These are phyloP conservation scores for Amaranthus hypochondriacus DNA, from an alignment of 148 eudicot species.

Conservation along the genomic window DNA sequence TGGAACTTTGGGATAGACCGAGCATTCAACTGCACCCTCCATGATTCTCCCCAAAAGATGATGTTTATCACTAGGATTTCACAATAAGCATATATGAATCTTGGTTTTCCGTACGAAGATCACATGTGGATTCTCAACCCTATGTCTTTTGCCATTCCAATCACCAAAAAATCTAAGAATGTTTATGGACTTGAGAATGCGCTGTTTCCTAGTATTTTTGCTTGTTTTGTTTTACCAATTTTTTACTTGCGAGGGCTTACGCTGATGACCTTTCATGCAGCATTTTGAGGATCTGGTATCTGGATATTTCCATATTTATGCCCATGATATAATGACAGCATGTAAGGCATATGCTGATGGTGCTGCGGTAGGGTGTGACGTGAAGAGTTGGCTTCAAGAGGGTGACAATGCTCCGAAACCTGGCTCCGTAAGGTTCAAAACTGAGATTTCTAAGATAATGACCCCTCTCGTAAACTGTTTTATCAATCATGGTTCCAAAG, in stretches of 20 bases:
- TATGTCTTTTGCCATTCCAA: too few relatives aligned
- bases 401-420: slow-evolving; percentile 21
- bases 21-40: too few relatives aligned
- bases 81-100: too few relatives aligned
- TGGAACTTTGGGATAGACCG: too few relatives aligned
- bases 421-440: slow-evolving; percentile 35
- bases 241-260: neutral
- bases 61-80: too few relatives aligned
- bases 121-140: too few relatives aligned
- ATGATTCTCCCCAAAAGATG: too few relatives aligned
- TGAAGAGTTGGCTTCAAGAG: slow-evolving; percentile 30
- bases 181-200: neutral
- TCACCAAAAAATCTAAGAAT: too few relatives aligned
- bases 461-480: slow-evolving; percentile 39
- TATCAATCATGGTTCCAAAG: slow-evolving; percentile 46
- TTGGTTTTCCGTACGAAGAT: too few relatives aligned
- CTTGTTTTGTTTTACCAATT: neutral
- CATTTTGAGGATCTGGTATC: slow-evolving; percentile 67
- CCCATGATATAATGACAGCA: slow-evolving; percentile 57
- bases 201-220: neutral
- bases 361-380: slow-evolving; percentile 50
- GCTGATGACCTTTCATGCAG: slow-evolving; percentile 38
- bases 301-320: slow-evolving; percentile 55
- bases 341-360: slow-evolving; percentile 65
- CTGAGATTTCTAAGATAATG: slow-evolving; percentile 35